phyloP scores from a whole-genome alignment of 2,329 filamentous ascomycete species.

The Colletotrichum truncatum region DNA sequence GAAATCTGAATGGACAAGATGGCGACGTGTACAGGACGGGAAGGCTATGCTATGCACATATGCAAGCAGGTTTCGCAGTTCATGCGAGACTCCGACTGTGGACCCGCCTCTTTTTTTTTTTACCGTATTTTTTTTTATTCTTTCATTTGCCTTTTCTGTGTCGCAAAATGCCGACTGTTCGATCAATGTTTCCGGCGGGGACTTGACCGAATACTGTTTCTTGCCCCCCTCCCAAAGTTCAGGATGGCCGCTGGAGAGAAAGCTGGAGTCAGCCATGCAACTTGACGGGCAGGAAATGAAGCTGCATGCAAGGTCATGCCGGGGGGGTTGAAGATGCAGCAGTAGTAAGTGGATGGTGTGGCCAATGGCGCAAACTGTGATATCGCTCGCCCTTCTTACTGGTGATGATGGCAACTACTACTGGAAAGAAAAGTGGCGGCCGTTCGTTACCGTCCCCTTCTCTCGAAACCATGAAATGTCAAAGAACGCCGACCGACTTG shows the following conservation, averaged over 20 bases:
- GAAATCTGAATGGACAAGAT: conserved; percentile 25
- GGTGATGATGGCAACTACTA: background rate
- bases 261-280: conserved; percentile 18
- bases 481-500: conserved; percentile 10
- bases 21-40: conserved; percentile 15
- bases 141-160: background rate
- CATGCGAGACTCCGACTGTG: conserved; percentile 27
- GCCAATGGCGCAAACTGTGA: conserved; percentile 12
- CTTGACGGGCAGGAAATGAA: conserved; percentile 11
- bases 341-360: background rate
- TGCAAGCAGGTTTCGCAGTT: conserved; percentile 32
- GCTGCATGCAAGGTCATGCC: conserved; percentile 19
- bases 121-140: background rate
- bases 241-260: conserved; percentile 13
- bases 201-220: background rate
- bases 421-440: background rate
- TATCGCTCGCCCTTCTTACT: background rate
- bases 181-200: background rate
- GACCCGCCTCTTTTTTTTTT: background rate
- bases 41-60: conserved; percentile 24
- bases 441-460: conserved; percentile 8
- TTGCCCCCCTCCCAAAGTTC: background rate
- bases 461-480: conserved; percentile 21
- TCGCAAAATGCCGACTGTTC: background rate
- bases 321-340: background rate